Percentiles rank a stretch among this genome's conserved stretches.
phyloP scores from a whole-genome alignment of 1,139 yeast species.

The Blastobotrys raffinosifermentans region DNA sequence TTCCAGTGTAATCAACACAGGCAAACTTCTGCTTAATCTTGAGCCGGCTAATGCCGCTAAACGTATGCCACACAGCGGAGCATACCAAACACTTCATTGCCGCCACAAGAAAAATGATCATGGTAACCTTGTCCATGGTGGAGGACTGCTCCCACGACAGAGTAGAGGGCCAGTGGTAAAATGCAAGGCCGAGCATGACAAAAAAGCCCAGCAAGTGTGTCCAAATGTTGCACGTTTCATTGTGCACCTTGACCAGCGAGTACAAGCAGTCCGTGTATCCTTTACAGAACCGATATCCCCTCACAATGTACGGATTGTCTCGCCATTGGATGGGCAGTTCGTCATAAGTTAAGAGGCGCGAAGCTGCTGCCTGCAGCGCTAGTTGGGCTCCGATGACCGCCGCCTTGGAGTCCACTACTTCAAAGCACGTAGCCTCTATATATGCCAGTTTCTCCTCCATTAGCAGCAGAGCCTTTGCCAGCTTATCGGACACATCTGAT shows the following conservation, averaged over 20 bases:
- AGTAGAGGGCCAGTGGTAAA: constrained; percentile 55
- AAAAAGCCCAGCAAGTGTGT: constrained; percentile 72
- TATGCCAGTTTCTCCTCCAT: constrained; percentile 31
- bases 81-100: constrained; percentile 72
- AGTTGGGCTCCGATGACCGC: constrained; percentile 27
- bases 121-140: constrained; percentile 45
- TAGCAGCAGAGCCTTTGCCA: constrained; percentile 24
- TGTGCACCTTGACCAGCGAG: constrained; percentile 63
- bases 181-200: constrained; percentile 49
- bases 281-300: constrained; percentile 80
- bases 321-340: constrained; percentile 92
- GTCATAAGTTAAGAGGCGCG: constrained; percentile 65
- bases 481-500: constrained; percentile 8
- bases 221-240: constrained; percentile 93
- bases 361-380: constrained; percentile 43
- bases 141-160: constrained; percentile 39
- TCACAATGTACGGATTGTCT: constrained; percentile 77
- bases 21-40: constrained; percentile 69
- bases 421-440: constrained; percentile 26
- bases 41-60: constrained; percentile 67
- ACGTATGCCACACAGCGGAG: constrained; percentile 89
- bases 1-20: constrained; percentile 93
- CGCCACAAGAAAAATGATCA: constrained; percentile 62
- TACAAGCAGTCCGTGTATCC: constrained; percentile 54
- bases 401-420: constrained; percentile 14